Evolutionary conservation across 1,139 yeast species (phyloP).

Genomic region (Pichia sp.): DNA sequence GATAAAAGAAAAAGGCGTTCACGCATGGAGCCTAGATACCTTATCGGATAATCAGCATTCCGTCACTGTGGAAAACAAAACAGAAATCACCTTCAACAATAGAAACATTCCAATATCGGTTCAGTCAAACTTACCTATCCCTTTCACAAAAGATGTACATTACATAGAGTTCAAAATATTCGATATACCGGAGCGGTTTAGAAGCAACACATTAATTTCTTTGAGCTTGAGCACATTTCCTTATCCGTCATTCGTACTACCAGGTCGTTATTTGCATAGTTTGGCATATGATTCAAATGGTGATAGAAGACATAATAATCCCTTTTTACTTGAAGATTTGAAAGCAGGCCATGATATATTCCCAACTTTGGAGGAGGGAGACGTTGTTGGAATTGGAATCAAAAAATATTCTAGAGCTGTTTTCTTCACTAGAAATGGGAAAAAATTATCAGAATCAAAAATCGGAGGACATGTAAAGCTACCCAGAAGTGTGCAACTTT

Average conservation of each 20-base stretch:
- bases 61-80: constrained; percentile 48
- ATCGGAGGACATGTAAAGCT: constrained; percentile 63
- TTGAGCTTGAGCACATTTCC: constrained; percentile 49
- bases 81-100: constrained; percentile 71
- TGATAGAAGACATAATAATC: constrained; percentile 47
- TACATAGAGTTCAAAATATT: constrained; percentile 82
- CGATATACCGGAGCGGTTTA: constrained; percentile 49
- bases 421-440: constrained; percentile 67
- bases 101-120: constrained; percentile 70
- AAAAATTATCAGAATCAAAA: constrained; percentile 59
- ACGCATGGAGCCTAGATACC: constrained; percentile 88
- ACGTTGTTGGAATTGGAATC: constrained; percentile 65
- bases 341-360: constrained; percentile 27
- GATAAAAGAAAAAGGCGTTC: constrained; percentile 88
- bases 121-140: constrained; percentile 84
- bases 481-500: constrained; percentile 34
- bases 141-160: constrained; percentile 74
- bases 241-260: constrained; percentile 56
- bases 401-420: constrained; percentile 57
- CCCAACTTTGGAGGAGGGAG: constrained; percentile 51
- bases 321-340: constrained; percentile 33
- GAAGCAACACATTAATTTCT: constrained; percentile 23
- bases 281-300: constrained; percentile 51
- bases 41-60: constrained; percentile 60
- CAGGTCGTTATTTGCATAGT: constrained; percentile 53